Base-by-base conservation (phyloP, 331 rosid genomes). In the Prunus yedoensis region DNA sequence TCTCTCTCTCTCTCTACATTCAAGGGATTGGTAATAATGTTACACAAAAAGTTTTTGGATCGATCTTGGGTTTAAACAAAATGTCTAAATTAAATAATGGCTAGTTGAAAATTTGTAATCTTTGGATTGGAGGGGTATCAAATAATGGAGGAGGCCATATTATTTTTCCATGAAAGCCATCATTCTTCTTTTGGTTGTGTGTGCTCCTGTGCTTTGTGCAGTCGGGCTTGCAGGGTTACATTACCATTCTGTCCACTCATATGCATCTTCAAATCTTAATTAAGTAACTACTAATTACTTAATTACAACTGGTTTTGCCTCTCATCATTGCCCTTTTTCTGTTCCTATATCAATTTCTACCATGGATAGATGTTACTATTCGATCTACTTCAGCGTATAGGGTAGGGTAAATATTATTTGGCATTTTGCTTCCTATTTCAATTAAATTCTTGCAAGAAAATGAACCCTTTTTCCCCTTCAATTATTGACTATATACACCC, bases 141-240 rank as follows among this genome's bases (percentile, higher is more conserved):
- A 78, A 82, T 78, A 75, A 83, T 70, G 73, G 83, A 75, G 70
- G 21, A 75, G 70, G 21, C 64, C 54, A 54, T 71, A 68, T 78
- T 77, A 53, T 78, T 81, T 77, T 73, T 72, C 23, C 35, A 72
- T 78, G 46, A 56, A 65, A 28, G 35, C 80, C 87, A 80, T 87
- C 84, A 80, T 81, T 60, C 35, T 32, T 79, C 84, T 75, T 86
- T 82, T 79, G 87, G 72, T 77, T 83, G 65, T 70, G 46, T 82
- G 81, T 67, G 78, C 27, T 73, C 47, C 21, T 80, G 91, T 88
- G 96, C 89, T 91, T 82, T 89, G 93, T 85, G 93, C 91, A 79
- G 90, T 87, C 83, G 66, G 76, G 25, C 15, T 17, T 59, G 46
- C 15, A 20, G 79, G 54, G 70, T 45, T 35, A 56, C 17, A n/a